phyloP scores from a whole-genome alignment of 306 rosid species.

The Astragalus membranaceus region DNA sequence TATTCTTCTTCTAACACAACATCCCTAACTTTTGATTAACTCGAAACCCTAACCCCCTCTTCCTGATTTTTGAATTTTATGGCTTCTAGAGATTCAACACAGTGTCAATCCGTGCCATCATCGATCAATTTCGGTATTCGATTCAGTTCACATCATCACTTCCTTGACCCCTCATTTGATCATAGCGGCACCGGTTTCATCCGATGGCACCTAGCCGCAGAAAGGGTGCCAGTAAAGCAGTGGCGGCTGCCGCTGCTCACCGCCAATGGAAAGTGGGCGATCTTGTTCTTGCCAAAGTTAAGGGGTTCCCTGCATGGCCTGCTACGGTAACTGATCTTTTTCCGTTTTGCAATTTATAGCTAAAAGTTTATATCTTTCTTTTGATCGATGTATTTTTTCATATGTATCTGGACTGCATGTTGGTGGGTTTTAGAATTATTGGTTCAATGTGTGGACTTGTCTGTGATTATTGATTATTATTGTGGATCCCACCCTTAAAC shows the following conservation, averaged over 20 bases:
- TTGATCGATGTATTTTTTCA: neutral
- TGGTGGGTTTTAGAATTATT: conserved; percentile 7
- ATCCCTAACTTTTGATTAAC: no score
- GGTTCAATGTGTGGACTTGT: neutral
- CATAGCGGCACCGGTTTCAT: conserved; percentile 22
- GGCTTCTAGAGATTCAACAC: conserved; percentile 18
- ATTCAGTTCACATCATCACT: conserved; percentile 34
- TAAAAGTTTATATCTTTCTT: neutral
- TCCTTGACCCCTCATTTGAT: conserved; percentile 19
- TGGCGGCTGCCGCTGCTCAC: conserved; percentile 76
- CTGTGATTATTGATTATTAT: neutral
- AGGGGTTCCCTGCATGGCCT: conserved; percentile 99
- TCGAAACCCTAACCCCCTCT: no score
- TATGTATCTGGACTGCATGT: conserved; percentile 18
- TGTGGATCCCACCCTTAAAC: conserved; percentile 28
- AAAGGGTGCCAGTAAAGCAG: conserved; percentile 69
- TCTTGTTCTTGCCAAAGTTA: conserved; percentile 93
- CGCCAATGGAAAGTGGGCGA: conserved; percentile 94
- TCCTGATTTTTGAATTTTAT: no score
- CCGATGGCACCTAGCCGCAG: conserved; percentile 83
- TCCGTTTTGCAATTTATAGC: neutral
- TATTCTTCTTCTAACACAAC: no score
- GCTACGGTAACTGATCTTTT: conserved; percentile 53
- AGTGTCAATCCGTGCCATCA: conserved; percentile 36
- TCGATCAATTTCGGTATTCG: conserved; percentile 39